Evolutionary conservation across 805 yeast genomes (phyloP).

Genomic region (Jamesozyma spencerorum): DNA sequence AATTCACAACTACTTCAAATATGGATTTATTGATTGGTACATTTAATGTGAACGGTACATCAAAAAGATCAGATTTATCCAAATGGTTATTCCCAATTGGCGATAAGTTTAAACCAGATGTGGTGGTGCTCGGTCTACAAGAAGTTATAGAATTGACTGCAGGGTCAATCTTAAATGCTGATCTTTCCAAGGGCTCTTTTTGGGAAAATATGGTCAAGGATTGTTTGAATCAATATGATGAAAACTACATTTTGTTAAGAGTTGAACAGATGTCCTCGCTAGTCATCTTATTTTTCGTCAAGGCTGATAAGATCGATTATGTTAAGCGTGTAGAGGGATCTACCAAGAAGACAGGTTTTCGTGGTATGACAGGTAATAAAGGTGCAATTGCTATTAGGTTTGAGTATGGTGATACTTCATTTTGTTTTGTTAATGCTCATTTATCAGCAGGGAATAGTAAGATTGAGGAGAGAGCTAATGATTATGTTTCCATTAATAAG

Average conservation of each 20-base stretch:
- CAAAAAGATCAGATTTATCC: conserved; percentile 43
- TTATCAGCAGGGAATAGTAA: conserved; percentile 86
- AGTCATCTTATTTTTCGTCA: conserved; percentile 55
- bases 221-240: conserved; percentile 49
- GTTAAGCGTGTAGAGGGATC: conserved; percentile 84
- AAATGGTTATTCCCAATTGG: conserved; percentile 77
- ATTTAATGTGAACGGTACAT: conserved; percentile 77
- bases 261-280: conserved; percentile 71
- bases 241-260: conserved; percentile 50
- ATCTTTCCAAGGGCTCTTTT: conserved; percentile 56
- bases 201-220: conserved; percentile 70
- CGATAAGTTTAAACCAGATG: conserved; percentile 51
- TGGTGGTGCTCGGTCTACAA: conserved; percentile 82
- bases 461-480: conserved; percentile 74
- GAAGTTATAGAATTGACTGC: conserved; percentile 91
- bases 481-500: conserved; percentile 62
- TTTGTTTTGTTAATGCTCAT: conserved; percentile 84
- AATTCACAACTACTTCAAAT: conserved; percentile 50
- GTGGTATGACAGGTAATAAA: conserved; percentile 95
- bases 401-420: conserved; percentile 66
- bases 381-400: conserved; percentile 93
- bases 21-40: conserved; percentile 73
- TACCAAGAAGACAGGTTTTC: conserved; percentile 86
- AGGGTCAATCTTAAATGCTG: conserved; percentile 78
- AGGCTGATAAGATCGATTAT: conserved; percentile 35